Base-by-base conservation (phyloP, 345 rosid genomes). In the Microthlaspi erraticum region DNA sequence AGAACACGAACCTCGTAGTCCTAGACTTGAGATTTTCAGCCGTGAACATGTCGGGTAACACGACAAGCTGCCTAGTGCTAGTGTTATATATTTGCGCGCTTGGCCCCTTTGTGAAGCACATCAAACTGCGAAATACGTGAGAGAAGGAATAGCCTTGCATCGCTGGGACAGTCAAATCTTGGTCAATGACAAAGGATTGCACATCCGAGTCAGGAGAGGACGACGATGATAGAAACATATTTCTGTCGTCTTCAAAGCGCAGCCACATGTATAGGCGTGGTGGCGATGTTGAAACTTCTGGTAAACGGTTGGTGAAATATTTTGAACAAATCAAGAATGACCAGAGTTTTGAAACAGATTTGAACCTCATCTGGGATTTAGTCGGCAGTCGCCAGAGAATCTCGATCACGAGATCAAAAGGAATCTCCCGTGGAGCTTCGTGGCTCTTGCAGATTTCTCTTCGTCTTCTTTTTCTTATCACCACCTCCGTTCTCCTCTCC, bases 61-160 rank as follows among this genome's bases (percentile, higher is more conserved):
- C 33, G 1, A 71, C 61, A 41, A 38, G 23, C n/a, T 71, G 53
- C 16, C 61, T 60, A 41, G 75, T 70, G 43, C 26, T 9, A 17
- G 44, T 60, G 61, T 71, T 71, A 0, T 60, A 60, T 60, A 71
- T 71, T 16, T 17, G 5, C 4, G 52, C 52, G 8, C 9, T 31
- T 38, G 5, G 1, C 3, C 8, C 10, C 0, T 70, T 20, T 13
- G 3, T 2, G 17, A 70, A 26, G 6, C 50, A 38, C 66, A 31
- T 60, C 60, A 70, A 70, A 6, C 74, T 60, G 1, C 18, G 33
- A 12, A 50, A 70, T 17, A 70, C 65, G 2, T 68, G 55, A 68
- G 56, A 19, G 54, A 43, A 1, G 5, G 12, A 17, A 37, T 44
- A 59, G 50, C 58, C 59, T 48, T 26, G 1, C 50, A 70, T 46